Base-by-base conservation (phyloP, 1,139 yeast genomes). In the Zygoascus hellenicus region DNA sequence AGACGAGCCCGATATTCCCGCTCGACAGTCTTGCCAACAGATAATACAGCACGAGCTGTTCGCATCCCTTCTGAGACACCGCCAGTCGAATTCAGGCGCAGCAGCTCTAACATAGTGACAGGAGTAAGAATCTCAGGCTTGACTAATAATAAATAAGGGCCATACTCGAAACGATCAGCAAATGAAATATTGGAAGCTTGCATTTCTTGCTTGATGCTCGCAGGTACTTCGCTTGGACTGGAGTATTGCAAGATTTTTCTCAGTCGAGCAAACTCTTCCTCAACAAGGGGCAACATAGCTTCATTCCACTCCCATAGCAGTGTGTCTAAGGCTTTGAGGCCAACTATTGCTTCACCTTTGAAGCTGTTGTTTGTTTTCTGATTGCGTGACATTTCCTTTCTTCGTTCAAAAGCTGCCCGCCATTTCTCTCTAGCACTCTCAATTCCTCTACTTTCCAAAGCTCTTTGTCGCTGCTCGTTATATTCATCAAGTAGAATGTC, bases 341-440 rank as follows among this genome's bases (percentile, higher is more conserved):
- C 48, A 15, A 38, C 42, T 11, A 42, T 29, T 3, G 26, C 32
- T 11, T 38, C 46, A 9, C 36, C 19, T 14, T 45, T 38, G 13
- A 43, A 34, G 16, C 46, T 37, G 14, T 42, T 47, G 33, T 44
- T 44, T 14, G 30, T 34, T 11, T 22, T 19, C 31, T 38, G 43
- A 9, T 43, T 34, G 22, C 48, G 39, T 13, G 50, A 77, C 51
- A 77, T 77, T 30, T 43, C 46, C 5, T 34, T 22, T 63, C 83
- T 72, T 50, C 78, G 82, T 58, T 87, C 94, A 58, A 78, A 83
- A 55, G 83, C 92, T 57, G 81, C 83, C 60, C 79, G 82, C 97
- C 97, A 92, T 63, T 85, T 83, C 59, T 82, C 87, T 53, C 77
- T 80, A 0, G 97, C 96, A 2, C 92, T 92, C 56, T 85, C 92